Conservation (phyloP, 768 basidiomycete genomes). For the Boletus sensibilis region DNA sequence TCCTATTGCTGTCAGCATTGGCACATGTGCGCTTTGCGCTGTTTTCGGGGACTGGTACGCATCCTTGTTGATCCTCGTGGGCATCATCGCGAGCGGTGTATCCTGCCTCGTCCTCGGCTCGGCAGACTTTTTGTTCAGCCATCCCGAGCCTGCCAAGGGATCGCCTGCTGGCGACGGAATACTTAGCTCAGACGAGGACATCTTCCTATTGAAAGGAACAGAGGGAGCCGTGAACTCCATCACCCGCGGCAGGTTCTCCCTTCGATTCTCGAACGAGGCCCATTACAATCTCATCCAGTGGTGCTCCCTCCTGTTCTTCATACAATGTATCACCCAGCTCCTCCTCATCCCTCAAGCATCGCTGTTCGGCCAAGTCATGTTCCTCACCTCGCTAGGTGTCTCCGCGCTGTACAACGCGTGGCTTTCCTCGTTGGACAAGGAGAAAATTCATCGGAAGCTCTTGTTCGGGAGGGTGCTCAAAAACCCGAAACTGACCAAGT, state of each 20-base stretch:
- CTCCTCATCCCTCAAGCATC: constrained; percentile 31
- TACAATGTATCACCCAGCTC: constrained; percentile 30
- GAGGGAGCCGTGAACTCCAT: constrained; percentile 31
- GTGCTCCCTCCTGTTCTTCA: constrained; percentile 22
- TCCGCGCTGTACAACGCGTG: constrained; percentile 26
- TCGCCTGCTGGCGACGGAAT: constrained; percentile 32
- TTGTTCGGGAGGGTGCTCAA: constrained; percentile 11
- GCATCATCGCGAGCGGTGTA: constrained; percentile 31
- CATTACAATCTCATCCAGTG: constrained; percentile 16
- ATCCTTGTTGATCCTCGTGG: constrained; percentile 30
- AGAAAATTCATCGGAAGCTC: constrained; percentile 13
- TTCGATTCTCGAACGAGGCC: constrained; percentile 17
- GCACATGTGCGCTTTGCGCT: constrained; percentile 20
- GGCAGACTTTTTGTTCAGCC: constrained; percentile 20
- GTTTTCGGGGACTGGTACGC: constrained; percentile 26
- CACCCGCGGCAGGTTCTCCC: constrained; percentile 20
- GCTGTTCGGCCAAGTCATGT: constrained; percentile 32
- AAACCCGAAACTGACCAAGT: constrained; percentile 14
- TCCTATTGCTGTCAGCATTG: constrained; percentile 24
- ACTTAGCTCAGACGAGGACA: constrained; percentile 15
- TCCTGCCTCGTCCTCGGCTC: constrained; percentile 28
- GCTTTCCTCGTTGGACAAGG: constrained; percentile 33
- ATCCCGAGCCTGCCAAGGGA: constrained; percentile 24
- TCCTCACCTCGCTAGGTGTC: constrained; percentile 25
- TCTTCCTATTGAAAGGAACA: constrained; percentile 27